A percentile compares a stretch with the other conserved stretches of the same genome.
Conservation (phyloP, 2,329 filamentous ascomycete species). For the Verticillium albo-atrum region DNA sequence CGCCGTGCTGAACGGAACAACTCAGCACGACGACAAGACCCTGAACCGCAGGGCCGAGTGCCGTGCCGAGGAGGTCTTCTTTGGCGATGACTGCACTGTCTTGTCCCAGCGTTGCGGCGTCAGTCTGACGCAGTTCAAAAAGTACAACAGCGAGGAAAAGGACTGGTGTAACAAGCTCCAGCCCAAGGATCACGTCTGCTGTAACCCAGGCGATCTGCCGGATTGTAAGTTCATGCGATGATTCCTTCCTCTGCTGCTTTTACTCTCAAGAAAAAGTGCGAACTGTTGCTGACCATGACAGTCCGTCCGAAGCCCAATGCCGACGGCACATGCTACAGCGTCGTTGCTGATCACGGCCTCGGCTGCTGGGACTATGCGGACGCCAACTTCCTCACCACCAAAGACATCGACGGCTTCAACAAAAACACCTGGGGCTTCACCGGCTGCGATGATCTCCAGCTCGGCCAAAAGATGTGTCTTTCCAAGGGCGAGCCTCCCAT, state of each 20-base stretch:
- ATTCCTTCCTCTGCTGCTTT: too few species aligned
- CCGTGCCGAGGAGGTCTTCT: too few species aligned
- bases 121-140: slow-evolving; percentile 26
- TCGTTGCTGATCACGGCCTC: slow-evolving; percentile 27
- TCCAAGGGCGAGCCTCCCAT: slow-evolving; percentile 27
- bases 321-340: slow-evolving; percentile 29
- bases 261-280: slow-evolving; percentile 2
- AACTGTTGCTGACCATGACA: slow-evolving; percentile 20
- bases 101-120: slow-evolving; percentile 32
- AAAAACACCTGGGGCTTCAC: slow-evolving; percentile 32
- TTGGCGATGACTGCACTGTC: too few species aligned
- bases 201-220: too few species aligned
- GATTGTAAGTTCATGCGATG: background rate
- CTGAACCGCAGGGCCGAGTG: too few species aligned
- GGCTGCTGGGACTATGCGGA: slow-evolving; percentile 28
- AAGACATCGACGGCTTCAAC: slow-evolving; percentile 31
- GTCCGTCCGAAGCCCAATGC: slow-evolving; percentile 23
- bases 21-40: too few species aligned
- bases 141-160: slow-evolving; percentile 28
- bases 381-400: slow-evolving; percentile 25
- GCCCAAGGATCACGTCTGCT: slow-evolving; percentile 24
- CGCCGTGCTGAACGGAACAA: too few species aligned
- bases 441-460: slow-evolving; percentile 23
- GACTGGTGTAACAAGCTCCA: slow-evolving; percentile 20
- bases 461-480: slow-evolving; percentile 25